These are phyloP conservation scores for Cicer chorassanicum DNA, from an alignment of 306 rosid genomes.

Conservation along the genomic window DNA sequence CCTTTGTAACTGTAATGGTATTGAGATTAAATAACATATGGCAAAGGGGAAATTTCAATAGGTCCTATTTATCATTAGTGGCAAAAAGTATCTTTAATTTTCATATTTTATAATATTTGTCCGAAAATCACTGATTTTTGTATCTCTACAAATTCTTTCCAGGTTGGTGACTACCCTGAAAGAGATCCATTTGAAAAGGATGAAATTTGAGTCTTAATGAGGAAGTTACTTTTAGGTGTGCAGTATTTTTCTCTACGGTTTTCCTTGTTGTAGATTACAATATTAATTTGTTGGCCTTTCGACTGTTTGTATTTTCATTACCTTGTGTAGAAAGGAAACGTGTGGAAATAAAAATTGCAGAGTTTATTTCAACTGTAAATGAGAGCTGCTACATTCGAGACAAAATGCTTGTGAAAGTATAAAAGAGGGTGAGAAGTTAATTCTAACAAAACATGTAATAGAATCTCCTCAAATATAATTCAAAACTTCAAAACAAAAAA, in stretches of 20 bases:
- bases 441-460: neutral
- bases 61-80: neutral
- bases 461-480: neutral
- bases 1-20: too few species aligned
- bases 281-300: conserved; percentile 19
- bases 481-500: neutral
- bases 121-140: neutral
- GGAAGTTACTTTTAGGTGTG: conserved; percentile 3
- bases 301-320: neutral
- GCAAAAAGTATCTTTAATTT: conserved; percentile 7
- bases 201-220: conserved; percentile 62
- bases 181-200: conserved; percentile 86
- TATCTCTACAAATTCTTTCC: conserved; percentile 38
- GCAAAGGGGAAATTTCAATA: neutral
- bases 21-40: neutral
- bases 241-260: neutral
- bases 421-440: neutral
- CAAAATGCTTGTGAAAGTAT: too few species aligned
- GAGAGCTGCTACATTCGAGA: too few species aligned
- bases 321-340: neutral
- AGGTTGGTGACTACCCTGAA: conserved; percentile 97
- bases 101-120: neutral
- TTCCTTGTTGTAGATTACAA: neutral
- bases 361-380: neutral
- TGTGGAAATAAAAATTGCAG: neutral